Percentiles rank a stretch among this genome's conserved stretches.
phyloP scores from a whole-genome alignment of 371 early-diverging fungal species.

The Mucor piriformis region DNA sequence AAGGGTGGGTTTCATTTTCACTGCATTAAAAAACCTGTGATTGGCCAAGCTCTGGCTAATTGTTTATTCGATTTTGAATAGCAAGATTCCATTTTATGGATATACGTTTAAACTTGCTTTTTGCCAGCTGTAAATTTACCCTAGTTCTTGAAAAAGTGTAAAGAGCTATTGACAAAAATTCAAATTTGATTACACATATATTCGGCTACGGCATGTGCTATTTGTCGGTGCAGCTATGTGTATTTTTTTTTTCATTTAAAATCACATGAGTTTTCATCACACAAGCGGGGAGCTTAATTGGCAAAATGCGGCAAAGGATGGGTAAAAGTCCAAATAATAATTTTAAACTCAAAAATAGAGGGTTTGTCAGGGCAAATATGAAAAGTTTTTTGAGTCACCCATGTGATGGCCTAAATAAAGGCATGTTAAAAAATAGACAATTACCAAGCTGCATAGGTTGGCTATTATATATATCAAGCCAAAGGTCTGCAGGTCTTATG shows the following conservation, averaged over 20 bases:
- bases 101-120: slow-evolving; percentile 14
- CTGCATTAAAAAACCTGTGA: background rate
- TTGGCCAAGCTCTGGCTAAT: slow-evolving; percentile 9
- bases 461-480: too few relatives aligned
- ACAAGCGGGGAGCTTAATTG: background rate
- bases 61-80: slow-evolving; percentile 13
- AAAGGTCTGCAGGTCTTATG: too few relatives aligned
- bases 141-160: too few relatives aligned
- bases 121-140: background rate
- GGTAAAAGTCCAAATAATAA: slow-evolving; percentile 10
- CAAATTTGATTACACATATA: background rate
- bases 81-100: slow-evolving; percentile 4
- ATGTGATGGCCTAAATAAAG: slow-evolving; percentile 13
- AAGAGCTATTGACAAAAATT: too few relatives aligned
- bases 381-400: slow-evolving; percentile 14
- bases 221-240: background rate
- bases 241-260: background rate
- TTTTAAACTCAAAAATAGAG: slow-evolving; percentile 5
- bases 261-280: slow-evolving; percentile 18
- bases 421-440: background rate
- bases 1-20: background rate
- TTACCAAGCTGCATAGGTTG: too few relatives aligned
- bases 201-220: background rate
- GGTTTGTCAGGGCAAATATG: slow-evolving; percentile 21
- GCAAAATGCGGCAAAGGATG: slow-evolving; percentile 27